A percentile compares a stretch with the other conserved stretches of the same genome.
phyloP scores from a whole-genome alignment of 2,329 filamentous ascomycete genomes.

The Fusarium armeniacum region DNA sequence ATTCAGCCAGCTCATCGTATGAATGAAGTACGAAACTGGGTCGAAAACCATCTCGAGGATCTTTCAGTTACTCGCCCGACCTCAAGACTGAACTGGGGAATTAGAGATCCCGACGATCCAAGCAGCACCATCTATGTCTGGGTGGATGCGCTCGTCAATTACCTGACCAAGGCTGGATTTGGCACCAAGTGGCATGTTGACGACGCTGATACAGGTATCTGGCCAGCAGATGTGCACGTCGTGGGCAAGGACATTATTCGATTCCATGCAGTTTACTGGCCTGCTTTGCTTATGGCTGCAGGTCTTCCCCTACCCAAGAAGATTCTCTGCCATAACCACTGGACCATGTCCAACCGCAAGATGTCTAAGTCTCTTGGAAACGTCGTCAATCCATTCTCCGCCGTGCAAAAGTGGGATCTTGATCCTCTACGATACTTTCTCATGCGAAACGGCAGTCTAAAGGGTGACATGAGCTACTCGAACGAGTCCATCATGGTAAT shows the following conservation, averaged over 20 bases:
- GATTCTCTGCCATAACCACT: constrained; percentile 91
- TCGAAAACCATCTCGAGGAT: constrained; percentile 83
- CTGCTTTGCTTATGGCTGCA: constrained; percentile 91
- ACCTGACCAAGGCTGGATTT: constrained; percentile 89
- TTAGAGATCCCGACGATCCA: constrained; percentile 86
- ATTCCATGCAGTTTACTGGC: constrained; percentile 99
- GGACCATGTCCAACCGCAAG: constrained; percentile 91
- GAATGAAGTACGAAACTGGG: constrained; percentile 83
- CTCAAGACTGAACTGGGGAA: constrained; percentile 86
- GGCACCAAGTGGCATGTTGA: constrained; percentile 72
- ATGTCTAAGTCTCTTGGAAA: constrained; percentile 98
- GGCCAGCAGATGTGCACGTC: constrained; percentile 93
- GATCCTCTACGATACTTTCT: constrained; percentile 94
- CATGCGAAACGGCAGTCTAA: constrained; percentile 81
- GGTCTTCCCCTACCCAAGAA: constrained; percentile 82
- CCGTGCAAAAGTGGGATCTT: constrained; percentile 87
- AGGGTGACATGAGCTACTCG: constrained; percentile 85
- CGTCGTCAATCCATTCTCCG: constrained; percentile 94
- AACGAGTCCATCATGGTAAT: constrained; percentile 80
- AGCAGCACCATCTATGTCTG: constrained; percentile 97
- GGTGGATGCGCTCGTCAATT: constrained; percentile 96
- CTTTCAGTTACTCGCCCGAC: constrained; percentile 89
- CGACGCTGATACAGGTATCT: constrained; percentile 73
- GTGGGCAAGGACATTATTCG: constrained; percentile 97
- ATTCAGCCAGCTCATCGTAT: constrained; percentile 80